Evolutionary conservation across 1,284 basidiomycete genomes (phyloP), one percentile per base, ranked within the genome.

Genomic region (Schizopora paradoxa): DNA sequence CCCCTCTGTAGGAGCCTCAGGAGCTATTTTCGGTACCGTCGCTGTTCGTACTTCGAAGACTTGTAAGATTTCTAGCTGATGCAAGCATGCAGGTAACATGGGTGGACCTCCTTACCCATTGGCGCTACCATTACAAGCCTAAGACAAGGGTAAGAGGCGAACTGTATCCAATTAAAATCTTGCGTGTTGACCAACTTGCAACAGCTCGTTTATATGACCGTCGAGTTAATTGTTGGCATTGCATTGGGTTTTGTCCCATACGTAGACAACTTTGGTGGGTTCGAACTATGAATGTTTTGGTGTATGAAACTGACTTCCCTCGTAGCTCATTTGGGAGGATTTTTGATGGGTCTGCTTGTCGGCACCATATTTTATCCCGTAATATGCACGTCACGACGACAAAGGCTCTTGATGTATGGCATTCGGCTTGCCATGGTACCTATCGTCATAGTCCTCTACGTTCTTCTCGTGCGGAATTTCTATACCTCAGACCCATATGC

Each of bases 1-100:
- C n/a, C 92, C 94, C 0, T 91, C 89, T n/a, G 75, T 93, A 1
- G 95, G 95, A 36, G 95, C 94, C 1, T 88, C 84, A 56, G 93
- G 95, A 6, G 91, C 93, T 1, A 91, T 98, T 45, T 96, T 97
- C 51, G 92, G 92, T 2, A 91, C 89, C 27, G 76, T 94, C 48
- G 91, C 88, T 2, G 88, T 91, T 54, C 50, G 73, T 61, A 4
- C 29, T 22, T 26, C 25, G 8, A 7, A 31, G 26, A 44, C 27
- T 21, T 22, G 14, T 16, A 13, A 10, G 11, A 34, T 8, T n/a
- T 35, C 42, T 37, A 23, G 36, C 11, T 37, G 8, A 37, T 7
- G 6, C 6, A 25, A 18, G 32, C 41, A 22, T 44, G 10, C 41
- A 80, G 79, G 76, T 85, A 16, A 81, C 79, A 16, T 88, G 86